A percentile compares a stretch with the other conserved stretches of the same genome.
Conservation (phyloP, 164 flowering plant genomes). For the Warburgia ugandensis region DNA sequence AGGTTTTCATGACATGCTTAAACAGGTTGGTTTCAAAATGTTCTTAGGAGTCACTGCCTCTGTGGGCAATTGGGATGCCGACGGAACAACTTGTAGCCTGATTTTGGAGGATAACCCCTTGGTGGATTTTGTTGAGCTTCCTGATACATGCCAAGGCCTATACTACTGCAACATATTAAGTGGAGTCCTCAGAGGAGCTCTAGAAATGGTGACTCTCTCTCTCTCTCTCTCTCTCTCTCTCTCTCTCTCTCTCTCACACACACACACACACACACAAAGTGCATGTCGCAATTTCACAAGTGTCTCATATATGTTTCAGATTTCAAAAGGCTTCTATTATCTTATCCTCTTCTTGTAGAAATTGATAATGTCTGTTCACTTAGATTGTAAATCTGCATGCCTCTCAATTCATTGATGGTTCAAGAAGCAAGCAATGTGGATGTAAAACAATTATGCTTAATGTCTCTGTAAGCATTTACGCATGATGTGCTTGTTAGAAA, state of each 20-base stretch:
- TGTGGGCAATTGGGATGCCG: slow-evolving; percentile 89
- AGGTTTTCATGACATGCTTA: no score
- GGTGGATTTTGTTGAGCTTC: slow-evolving; percentile 97
- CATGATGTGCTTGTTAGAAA: no score
- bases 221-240: not conserved
- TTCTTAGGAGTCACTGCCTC: slow-evolving; percentile 91
- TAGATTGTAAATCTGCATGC: no score
- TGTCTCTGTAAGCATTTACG: no score
- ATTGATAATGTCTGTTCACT: no score
- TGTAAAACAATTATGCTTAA: no score
- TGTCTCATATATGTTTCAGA: no score
- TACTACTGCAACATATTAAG: slow-evolving; percentile 89
- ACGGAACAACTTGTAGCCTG: slow-evolving; percentile 84
- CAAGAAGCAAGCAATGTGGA: no score
- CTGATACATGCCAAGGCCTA: slow-evolving; percentile 96
- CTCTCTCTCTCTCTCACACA: not conserved
- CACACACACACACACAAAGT: not conserved
- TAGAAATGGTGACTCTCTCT: slow-evolving; percentile 69
- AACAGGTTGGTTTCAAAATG: slow-evolving; percentile 97
- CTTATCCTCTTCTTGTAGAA: no score
- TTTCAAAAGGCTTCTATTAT: no score
- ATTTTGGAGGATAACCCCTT: slow-evolving; percentile 92
- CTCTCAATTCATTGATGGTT: no score
- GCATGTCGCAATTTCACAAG: no score
- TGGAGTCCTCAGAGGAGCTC: slow-evolving; percentile 91